Conservation (phyloP, 1,284 basidiomycete genomes). For the Ustilago lituana region DNA sequence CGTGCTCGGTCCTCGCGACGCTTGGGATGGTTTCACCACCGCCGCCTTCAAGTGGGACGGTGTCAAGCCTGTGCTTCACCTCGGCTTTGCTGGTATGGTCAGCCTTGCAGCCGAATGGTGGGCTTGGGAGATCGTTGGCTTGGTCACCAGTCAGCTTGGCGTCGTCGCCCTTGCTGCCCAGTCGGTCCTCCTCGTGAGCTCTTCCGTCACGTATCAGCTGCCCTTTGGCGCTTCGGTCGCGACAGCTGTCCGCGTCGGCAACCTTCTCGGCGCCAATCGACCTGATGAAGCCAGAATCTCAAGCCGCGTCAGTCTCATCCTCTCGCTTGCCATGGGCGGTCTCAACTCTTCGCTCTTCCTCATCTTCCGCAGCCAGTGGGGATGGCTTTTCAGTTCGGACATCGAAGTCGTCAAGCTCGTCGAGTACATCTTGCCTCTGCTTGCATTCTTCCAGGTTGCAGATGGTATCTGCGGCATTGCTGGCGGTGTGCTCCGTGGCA, state of each 20-base stretch:
- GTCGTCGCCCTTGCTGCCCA: conserved; percentile 72
- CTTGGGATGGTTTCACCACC: conserved; percentile 82
- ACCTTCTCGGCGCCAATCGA: conserved; percentile 70
- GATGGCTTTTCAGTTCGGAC: conserved; percentile 84
- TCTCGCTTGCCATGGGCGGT: conserved; percentile 37
- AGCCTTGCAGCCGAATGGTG: conserved; percentile 87
- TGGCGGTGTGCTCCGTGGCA: conserved; percentile 79
- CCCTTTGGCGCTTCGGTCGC: conserved; percentile 84
- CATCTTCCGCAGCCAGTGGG: conserved; percentile 79
- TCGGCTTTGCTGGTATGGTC: conserved; percentile 69
- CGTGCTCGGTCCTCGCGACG: conserved; percentile 76
- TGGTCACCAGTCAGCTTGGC: conserved; percentile 59
- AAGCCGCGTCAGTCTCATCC: conserved; percentile 57
- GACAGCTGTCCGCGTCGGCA: conserved; percentile 78
- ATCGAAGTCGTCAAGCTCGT: conserved; percentile 77
- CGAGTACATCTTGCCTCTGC: conserved; percentile 77
- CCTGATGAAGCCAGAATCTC: conserved; percentile 65
- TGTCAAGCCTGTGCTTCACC: conserved; percentile 43
- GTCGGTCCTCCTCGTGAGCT: conserved; percentile 78
- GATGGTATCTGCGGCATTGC: conserved; percentile 78
- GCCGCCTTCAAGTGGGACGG: conserved; percentile 53
- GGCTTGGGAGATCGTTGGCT: conserved; percentile 81
- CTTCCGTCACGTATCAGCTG: conserved; percentile 81
- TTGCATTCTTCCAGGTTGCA: conserved; percentile 74
- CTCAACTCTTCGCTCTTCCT: conserved; percentile 75